Percentiles rank a stretch among this genome's conserved stretches.
Conservation (phyloP, 768 basidiomycete species). For the Lactifluus echinatus region DNA sequence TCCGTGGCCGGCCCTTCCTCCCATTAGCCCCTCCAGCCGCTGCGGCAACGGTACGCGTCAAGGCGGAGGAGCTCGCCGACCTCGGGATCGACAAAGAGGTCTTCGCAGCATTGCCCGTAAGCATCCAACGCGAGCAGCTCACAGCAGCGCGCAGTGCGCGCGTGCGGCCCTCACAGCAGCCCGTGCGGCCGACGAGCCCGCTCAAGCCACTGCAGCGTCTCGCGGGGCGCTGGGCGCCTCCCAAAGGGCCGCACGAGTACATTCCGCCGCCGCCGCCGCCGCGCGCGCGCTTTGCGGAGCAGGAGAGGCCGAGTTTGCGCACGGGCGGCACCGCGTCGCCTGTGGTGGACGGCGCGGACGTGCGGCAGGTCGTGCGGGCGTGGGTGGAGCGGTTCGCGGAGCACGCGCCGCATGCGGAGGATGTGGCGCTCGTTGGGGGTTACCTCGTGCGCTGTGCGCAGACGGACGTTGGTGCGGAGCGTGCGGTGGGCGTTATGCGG, state of each 20-base stretch:
- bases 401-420: constrained; percentile 59
- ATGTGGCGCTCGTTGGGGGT: constrained; percentile 65
- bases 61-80: constrained; percentile 48
- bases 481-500: constrained; percentile 59
- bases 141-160: constrained; percentile 46
- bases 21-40: constrained; percentile 23
- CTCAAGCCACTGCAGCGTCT: constrained; percentile 49
- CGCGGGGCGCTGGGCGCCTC: constrained; percentile 22
- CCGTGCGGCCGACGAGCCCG: constrained; percentile 9
- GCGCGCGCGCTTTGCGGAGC: constrained; percentile 43
- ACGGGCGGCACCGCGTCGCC: constrained; percentile 38
- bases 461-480: constrained; percentile 62
- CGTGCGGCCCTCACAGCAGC: constrained; percentile 7
- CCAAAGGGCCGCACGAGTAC: constrained; percentile 30
- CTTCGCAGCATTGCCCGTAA: constrained; percentile 52
- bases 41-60: constrained; percentile 27
- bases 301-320: constrained; percentile 45
- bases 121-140: constrained; percentile 69
- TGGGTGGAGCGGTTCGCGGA: constrained; percentile 66
- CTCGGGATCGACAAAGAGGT: constrained; percentile 70
- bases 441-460: constrained; percentile 65
- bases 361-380: constrained; percentile 58
- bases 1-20: constrained; percentile 30
- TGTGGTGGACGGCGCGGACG: constrained; percentile 59
- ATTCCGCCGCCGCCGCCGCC: constrained; percentile 44